Base-by-base conservation (phyloP, 1,139 yeast genomes). In the Taphrina flavorubra region DNA sequence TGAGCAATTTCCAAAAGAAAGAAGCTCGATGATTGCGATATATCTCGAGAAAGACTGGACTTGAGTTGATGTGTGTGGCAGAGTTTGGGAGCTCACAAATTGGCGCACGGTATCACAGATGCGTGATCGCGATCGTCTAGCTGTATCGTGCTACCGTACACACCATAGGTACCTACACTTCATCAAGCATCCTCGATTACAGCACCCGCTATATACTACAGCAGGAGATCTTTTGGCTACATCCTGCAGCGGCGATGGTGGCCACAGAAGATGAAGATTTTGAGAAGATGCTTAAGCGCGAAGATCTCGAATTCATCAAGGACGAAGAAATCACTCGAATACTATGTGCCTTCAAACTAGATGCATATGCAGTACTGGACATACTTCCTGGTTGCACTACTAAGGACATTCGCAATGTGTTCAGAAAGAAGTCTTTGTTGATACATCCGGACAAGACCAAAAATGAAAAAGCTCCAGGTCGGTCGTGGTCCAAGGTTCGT, bases 381-480 rank as follows among this genome's bases (percentile, higher is more conserved):
- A 77, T 87, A 1, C 83, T 81, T 68, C 88, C 89, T 0, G 82
- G 84, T n/a, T 73, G 80, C 70, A 70, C 81, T 69, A 59, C 75
- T 63, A 68, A 74, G 44, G 78, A 78, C 60, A 81, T 86, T 68
- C 83, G 82, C 71, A 83, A 81, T 70, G 74, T 79, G 53, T 88
- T 83, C 74, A 77, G 91, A 47, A 83, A 82, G 76, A 87, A 86
- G 75, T 86, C 90, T 8, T 77, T 87, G 53, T 76, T 86, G 70
- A 85, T 88, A 49, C 92, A 88, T 75, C 92, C 92, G 0, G 92
- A 88, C 75, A 87, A 87, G 73, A 81, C 85, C 1, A 76, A 78
- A 59, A 84, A 87, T 72, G 61, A 44, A 37, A 56, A 57, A 47
- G 67, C 67, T 11, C 67, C 67, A 37, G 67, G 67, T 46, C 10